A percentile compares a stretch with the other conserved stretches of the same genome.
phyloP scores from a whole-genome alignment of 106 monocot species.

The Dactylorhiza incarnata region DNA sequence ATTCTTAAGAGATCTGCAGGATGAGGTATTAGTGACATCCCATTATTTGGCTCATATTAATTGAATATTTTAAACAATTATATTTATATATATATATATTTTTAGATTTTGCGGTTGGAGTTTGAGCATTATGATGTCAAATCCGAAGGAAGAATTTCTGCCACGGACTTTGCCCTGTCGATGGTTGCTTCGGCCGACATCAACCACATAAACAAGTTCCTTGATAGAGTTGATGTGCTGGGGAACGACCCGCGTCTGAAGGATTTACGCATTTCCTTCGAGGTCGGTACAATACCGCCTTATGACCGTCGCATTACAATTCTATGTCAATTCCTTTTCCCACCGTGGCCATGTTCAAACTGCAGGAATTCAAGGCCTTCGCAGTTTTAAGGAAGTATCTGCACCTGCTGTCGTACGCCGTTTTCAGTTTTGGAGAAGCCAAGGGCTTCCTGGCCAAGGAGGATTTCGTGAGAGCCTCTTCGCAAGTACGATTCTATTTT shows the following conservation, averaged over 20 bases:
- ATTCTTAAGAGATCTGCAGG: constrained; percentile 66
- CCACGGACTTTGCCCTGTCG: constrained; percentile 92
- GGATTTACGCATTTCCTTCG: constrained; percentile 61
- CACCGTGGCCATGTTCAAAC: not conserved
- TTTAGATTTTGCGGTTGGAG: constrained; percentile 76
- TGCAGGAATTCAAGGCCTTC: constrained; percentile 90
- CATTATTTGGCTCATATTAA: too few species aligned
- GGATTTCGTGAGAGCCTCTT: constrained; percentile 81
- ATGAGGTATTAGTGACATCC: constrained; percentile 43
- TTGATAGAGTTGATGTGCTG: constrained; percentile 71
- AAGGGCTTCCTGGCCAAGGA: constrained; percentile 76
- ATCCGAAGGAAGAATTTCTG: constrained; percentile 55
- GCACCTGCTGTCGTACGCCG: constrained; percentile 53
- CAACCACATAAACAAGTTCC: constrained; percentile 70
- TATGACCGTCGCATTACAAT: not conserved
- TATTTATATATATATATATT: not conserved
- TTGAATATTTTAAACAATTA: too few species aligned
- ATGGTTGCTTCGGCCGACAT: constrained; percentile 86
- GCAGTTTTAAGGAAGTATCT: constrained; percentile 61
- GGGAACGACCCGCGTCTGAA: constrained; percentile 29
- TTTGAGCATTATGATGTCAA: constrained; percentile 86
- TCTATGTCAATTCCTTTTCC: not conserved
- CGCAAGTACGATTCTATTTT: constrained; percentile 40
- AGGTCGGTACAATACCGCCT: constrained; percentile 31
- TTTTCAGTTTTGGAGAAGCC: constrained; percentile 74